Conservation (phyloP, 306 rosid genomes). For the Nissolia schottii region DNA sequence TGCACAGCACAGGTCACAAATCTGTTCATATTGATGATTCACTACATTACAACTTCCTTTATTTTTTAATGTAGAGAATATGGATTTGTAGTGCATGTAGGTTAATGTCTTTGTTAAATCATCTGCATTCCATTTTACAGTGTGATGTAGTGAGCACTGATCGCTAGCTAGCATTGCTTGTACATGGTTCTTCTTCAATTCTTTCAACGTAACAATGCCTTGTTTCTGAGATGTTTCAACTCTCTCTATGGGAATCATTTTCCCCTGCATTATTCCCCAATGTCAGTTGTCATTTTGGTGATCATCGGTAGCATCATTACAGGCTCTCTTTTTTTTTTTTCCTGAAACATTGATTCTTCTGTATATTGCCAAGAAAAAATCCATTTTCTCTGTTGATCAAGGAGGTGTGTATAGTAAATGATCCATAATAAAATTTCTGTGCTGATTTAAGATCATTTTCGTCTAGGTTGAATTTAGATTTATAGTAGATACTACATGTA, state of each 20-base stretch:
- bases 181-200: neutral
- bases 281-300: neutral
- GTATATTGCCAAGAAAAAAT: neutral
- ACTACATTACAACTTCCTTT: neutral
- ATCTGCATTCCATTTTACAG: slow-evolving; percentile 3
- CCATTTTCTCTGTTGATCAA: neutral
- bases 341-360: neutral
- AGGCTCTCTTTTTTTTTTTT: no score
- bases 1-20: neutral
- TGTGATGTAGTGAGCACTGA: neutral
- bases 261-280: neutral
- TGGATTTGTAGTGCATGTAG: neutral
- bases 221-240: slow-evolving; percentile 4
- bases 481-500: neutral
- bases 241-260: slow-evolving; percentile 1
- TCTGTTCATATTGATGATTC: neutral
- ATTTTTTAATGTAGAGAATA: neutral
- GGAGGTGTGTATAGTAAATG: neutral
- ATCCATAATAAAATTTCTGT: neutral
- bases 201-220: neutral
- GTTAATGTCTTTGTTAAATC: neutral
- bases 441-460: neutral
- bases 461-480: neutral
- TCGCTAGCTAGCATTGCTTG: slow-evolving; percentile 17
- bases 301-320: neutral